A percentile compares a stretch with the other conserved stretches of the same genome.
phyloP scores from a whole-genome alignment of 306 rosid species.

The Malus orientalis region DNA sequence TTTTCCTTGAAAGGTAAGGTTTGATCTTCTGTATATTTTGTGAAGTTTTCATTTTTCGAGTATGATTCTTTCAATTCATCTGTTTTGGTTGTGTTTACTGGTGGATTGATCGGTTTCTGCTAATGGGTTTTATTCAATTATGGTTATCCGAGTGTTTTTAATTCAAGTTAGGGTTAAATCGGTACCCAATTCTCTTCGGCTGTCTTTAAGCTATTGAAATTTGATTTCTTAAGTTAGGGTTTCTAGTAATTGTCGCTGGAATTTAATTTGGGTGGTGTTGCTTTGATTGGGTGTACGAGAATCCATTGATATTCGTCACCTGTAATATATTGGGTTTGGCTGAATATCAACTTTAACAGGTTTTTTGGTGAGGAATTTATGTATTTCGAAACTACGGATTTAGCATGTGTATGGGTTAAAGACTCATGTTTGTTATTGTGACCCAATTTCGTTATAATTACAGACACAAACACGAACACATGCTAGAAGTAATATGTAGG shows the following conservation, averaged over 20 bases:
- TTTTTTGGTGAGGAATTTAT: neutral
- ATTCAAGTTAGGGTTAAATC: slow-evolving; percentile 4
- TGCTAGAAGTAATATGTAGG: neutral
- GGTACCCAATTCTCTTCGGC: neutral
- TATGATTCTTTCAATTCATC: neutral
- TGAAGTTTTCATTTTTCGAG: neutral
- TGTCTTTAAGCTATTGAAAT: neutral
- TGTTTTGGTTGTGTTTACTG: neutral
- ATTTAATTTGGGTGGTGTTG: neutral
- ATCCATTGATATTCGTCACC: neutral
- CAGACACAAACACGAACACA: neutral
- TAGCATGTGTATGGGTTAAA: neutral
- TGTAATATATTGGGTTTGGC: neutral
- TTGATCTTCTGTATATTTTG: neutral
- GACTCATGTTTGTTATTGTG: neutral
- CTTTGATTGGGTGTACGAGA: neutral
- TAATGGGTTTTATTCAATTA: neutral
- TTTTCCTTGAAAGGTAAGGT: slow-evolving; percentile 1
- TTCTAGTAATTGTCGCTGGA: neutral
- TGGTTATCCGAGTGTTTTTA: neutral
- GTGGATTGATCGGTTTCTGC: neutral
- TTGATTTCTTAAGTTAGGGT: neutral
- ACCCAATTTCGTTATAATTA: neutral
- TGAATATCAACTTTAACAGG: neutral
- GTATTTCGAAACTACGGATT: neutral